Conservation (phyloP, 768 basidiomycete species). For the Tulasnella sp. region DNA sequence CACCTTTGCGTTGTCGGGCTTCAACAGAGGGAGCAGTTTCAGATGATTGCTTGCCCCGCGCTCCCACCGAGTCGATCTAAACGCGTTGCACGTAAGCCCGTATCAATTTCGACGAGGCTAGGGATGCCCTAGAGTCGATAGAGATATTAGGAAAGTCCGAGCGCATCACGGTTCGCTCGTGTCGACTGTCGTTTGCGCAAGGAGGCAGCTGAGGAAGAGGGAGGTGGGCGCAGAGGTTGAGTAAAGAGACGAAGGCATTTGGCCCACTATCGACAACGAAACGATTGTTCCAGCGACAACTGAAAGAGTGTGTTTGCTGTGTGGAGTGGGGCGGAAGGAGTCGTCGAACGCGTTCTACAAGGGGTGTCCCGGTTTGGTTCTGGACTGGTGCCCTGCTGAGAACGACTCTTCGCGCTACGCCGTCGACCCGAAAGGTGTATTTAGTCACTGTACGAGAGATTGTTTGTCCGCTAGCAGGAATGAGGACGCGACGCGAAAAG, state of each 20-base stretch:
- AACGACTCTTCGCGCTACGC: neutral
- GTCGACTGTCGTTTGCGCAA: conserved; percentile 24
- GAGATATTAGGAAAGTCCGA: neutral
- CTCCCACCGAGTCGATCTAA: too few relatives aligned
- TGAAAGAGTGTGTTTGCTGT: neutral
- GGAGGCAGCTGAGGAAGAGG: conserved; percentile 20
- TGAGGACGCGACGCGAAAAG: conserved; percentile 47
- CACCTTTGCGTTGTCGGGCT: too few relatives aligned
- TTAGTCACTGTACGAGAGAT: neutral
- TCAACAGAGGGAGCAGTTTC: too few relatives aligned
- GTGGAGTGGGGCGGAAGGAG: neutral
- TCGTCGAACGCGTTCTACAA: too few relatives aligned
- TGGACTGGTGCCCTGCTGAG: neutral
- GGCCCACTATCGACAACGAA: conserved; percentile 60
- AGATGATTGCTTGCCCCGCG: neutral
- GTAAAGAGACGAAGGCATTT: conserved; percentile 39
- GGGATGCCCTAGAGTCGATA: neutral
- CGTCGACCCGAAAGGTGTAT: neutral
- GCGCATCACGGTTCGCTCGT: conserved; percentile 25
- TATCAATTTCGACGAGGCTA: neutral
- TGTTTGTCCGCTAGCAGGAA: neutral
- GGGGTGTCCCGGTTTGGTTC: neutral
- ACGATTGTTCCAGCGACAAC: neutral
- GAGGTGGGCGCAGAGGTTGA: neutral
- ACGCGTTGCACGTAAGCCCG: neutral